Percentiles rank a stretch among this genome's conserved stretches.
phyloP scores from a whole-genome alignment of 169 alveolate genomes.

The Eimeria falciformis region DNA sequence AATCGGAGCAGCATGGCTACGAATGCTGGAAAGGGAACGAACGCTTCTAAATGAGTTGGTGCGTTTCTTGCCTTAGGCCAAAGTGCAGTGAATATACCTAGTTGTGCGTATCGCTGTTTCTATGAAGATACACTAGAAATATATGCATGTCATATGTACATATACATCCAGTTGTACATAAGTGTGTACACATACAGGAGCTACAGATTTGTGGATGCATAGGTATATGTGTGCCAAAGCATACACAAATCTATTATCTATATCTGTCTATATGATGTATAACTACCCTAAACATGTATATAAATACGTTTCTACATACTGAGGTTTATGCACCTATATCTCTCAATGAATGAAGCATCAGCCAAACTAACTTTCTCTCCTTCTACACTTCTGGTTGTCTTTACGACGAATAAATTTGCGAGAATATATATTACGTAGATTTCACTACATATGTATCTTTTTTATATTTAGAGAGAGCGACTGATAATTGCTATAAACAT shows the following conservation, averaged over 20 bases:
- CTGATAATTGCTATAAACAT: not conserved
- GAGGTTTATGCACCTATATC: no score
- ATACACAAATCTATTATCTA: not conserved
- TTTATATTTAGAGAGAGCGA: not conserved
- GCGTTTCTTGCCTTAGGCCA: not conserved
- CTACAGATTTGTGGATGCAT: not conserved
- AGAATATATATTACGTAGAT: no score
- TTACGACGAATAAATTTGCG: no score
- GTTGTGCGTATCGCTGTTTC: not conserved
- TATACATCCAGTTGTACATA: not conserved
- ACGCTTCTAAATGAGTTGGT: slow-evolving; percentile 49
- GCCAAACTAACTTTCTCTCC: no score
- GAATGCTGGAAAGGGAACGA: slow-evolving; percentile 24
- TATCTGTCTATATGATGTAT: no score
- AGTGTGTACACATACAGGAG: not conserved
- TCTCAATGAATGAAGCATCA: no score
- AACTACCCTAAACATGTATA: no score
- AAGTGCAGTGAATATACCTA: not conserved
- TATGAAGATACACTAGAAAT: not conserved
- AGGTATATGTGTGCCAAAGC: not conserved
- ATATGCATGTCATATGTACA: not conserved
- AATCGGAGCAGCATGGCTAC: slow-evolving; percentile 27
- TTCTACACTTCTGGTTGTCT: no score
- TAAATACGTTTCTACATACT: no score
- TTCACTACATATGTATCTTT: not conserved